These are phyloP conservation scores for Paxillus ammoniavirescens DNA, from an alignment of 768 basidiomycete species.

Conservation along the genomic window DNA sequence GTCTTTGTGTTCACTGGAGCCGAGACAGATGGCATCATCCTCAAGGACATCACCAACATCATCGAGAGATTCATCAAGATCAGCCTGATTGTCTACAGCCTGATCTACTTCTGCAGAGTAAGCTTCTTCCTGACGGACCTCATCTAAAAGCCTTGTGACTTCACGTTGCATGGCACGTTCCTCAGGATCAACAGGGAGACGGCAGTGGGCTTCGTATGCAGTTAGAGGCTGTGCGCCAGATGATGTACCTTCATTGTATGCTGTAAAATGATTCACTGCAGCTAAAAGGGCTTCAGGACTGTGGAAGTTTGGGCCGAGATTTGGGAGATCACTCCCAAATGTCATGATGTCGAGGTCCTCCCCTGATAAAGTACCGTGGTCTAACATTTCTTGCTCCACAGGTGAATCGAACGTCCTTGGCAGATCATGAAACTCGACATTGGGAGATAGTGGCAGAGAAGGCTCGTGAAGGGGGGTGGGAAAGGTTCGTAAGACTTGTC, in stretches of 20 bases:
- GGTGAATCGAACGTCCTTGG: not conserved
- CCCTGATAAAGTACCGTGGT: not conserved
- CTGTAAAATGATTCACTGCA: not conserved
- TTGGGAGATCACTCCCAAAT: not conserved
- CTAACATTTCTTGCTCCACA: conserved; percentile 6
- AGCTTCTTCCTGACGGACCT: not conserved
- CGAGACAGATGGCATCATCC: not conserved
- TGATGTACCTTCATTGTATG: not conserved
- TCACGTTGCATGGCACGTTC: not conserved
- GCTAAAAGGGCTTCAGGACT: not conserved
- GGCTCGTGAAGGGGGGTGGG: not conserved
- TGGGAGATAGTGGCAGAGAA: not conserved
- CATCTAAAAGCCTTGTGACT: not conserved
- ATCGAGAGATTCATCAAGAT: not conserved
- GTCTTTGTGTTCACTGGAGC: not conserved
- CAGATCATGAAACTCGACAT: not conserved
- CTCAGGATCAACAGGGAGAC: not conserved
- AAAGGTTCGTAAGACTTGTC: no score
- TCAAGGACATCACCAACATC: not conserved
- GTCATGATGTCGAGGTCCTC: conserved; percentile 5
- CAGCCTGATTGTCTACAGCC: not conserved
- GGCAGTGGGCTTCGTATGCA: not conserved
- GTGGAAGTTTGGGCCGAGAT: conserved; percentile 7
- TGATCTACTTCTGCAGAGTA: not conserved
- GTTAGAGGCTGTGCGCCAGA: not conserved